Percentiles rank a stretch among this genome's conserved stretches.
Evolutionary conservation across 306 rosid genomes (phyloP).

Genomic region (Inga oerstediana): DNA sequence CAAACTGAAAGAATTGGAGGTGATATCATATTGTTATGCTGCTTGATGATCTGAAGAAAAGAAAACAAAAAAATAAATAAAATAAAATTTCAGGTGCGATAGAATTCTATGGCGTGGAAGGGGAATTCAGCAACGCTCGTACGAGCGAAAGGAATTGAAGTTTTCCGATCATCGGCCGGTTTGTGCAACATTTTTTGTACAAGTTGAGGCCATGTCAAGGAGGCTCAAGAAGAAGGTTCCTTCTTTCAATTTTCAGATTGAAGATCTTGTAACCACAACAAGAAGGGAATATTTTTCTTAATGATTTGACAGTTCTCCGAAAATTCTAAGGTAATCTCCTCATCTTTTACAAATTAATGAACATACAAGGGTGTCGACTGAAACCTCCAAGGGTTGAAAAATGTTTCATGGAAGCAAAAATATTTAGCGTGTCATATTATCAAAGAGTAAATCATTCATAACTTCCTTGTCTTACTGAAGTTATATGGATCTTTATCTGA

Average conservation of each 20-base stretch:
- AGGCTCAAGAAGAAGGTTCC: constrained; percentile 53
- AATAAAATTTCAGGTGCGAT: constrained; percentile 78
- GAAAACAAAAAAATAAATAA: background rate
- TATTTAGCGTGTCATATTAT: background rate
- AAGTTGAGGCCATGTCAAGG: constrained; percentile 50
- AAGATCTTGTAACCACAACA: constrained; percentile 57
- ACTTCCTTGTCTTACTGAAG: background rate
- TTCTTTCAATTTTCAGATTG: constrained; percentile 46
- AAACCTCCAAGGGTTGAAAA: background rate
- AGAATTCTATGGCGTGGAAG: constrained; percentile 91
- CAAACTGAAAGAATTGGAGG: background rate
- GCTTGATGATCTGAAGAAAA: constrained; percentile 27
- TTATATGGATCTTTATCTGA: background rate
- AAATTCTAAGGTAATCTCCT: background rate
- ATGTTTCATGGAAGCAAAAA: background rate
- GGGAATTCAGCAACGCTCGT: constrained; percentile 70
- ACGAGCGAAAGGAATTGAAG: constrained; percentile 66
- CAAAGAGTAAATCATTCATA: background rate
- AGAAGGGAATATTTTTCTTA: constrained; percentile 43
- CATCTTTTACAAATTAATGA: background rate
- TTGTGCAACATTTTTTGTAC: constrained; percentile 68
- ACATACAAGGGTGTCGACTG: background rate
- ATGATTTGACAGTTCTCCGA: constrained; percentile 23
- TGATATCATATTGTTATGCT: background rate
- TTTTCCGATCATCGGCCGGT: constrained; percentile 97